Conservation (phyloP, 306 rosid species). For the Quercus berberidifolia region DNA sequence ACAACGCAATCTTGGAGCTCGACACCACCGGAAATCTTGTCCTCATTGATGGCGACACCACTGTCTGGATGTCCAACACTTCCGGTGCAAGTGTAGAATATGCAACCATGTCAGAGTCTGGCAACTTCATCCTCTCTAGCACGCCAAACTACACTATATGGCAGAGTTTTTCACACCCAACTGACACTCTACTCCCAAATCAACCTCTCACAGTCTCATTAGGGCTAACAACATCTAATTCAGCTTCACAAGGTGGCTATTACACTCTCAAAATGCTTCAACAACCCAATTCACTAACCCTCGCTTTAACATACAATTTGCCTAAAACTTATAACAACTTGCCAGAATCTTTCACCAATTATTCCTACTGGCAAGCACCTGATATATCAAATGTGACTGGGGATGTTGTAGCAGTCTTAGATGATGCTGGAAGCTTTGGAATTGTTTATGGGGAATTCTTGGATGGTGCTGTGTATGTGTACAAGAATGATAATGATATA, state of each 20-base stretch:
- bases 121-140: conserved; percentile 69
- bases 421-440: conserved; percentile 85
- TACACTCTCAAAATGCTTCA: conserved; percentile 94
- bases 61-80: conserved; percentile 80
- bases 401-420: conserved; percentile 72
- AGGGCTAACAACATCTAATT: conserved; percentile 64
- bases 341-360: conserved; percentile 56
- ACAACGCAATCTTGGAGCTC: conserved; percentile 74
- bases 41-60: conserved; percentile 48
- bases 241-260: conserved; percentile 71
- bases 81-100: conserved; percentile 44
- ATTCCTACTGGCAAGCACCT: conserved; percentile 87
- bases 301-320: conserved; percentile 71
- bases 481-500: conserved; percentile 68
- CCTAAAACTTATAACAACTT: conserved; percentile 43
- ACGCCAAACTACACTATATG: conserved; percentile 44
- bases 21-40: conserved; percentile 74
- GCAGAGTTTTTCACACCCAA: conserved; percentile 93
- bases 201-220: conserved; percentile 78
- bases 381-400: conserved; percentile 86
- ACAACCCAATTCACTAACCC: conserved; percentile 73
- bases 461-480: conserved; percentile 81
- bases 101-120: conserved; percentile 70
- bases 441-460: conserved; percentile 81
- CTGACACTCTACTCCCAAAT: conserved; percentile 85